Conservation (phyloP, 495 filamentous ascomycete species). For the Astrothelium subdiscretum region DNA sequence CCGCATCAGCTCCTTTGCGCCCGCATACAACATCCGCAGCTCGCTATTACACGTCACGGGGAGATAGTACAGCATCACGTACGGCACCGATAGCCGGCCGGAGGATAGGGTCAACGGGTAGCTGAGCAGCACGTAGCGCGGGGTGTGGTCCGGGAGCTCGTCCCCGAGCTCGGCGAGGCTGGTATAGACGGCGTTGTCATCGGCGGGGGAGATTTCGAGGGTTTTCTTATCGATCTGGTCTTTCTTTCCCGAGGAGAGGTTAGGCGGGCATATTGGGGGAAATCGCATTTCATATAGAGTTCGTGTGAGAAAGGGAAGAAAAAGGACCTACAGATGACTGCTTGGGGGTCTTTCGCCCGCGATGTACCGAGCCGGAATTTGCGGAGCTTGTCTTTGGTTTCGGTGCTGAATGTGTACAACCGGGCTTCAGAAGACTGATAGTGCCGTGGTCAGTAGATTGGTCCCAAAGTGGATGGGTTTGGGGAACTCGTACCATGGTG, state of each 20-base stretch:
- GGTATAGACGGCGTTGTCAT: conserved; percentile 68
- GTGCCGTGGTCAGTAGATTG: not conserved
- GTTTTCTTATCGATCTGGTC: conserved; percentile 77
- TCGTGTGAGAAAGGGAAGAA: conserved; percentile 1
- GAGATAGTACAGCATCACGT: conserved; percentile 87
- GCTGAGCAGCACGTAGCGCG: conserved; percentile 79
- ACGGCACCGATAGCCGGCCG: conserved; percentile 60
- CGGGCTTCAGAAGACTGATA: conserved; percentile 66
- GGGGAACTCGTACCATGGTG: not conserved
- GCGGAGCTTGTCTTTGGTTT: conserved; percentile 73
- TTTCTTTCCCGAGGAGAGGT: conserved; percentile 29
- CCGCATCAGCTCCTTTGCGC: conserved; percentile 88
- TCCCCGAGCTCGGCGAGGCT: conserved; percentile 68
- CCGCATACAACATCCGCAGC: conserved; percentile 85
- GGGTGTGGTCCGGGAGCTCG: conserved; percentile 85
- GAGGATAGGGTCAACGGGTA: conserved; percentile 69
- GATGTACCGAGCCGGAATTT: conserved; percentile 91
- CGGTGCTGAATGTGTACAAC: conserved; percentile 83
- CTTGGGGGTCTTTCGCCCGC: conserved; percentile 75
- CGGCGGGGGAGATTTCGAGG: conserved; percentile 69
- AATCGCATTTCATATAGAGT: not conserved
- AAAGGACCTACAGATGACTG: conserved; percentile 68
- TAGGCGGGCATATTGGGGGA: not conserved
- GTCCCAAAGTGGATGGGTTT: not conserved
- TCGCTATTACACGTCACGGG: conserved; percentile 78